These are phyloP conservation scores for Scheffersomyces ergatensis DNA, from an alignment of 805 yeast species.

Conservation along the genomic window DNA sequence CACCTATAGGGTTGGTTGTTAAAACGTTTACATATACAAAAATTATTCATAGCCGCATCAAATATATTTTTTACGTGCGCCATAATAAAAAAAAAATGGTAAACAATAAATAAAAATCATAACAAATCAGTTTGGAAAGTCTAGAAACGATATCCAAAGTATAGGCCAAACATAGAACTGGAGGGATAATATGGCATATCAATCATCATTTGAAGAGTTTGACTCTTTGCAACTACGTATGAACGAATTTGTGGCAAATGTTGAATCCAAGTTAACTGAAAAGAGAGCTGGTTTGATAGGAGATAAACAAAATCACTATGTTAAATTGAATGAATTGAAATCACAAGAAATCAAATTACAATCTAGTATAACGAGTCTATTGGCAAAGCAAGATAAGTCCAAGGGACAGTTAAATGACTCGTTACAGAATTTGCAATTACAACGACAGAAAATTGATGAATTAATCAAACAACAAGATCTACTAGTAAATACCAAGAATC, in stretches of 20 bases:
- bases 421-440: slow-evolving; percentile 22
- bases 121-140: no score
- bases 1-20: no score
- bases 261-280: slow-evolving; percentile 15
- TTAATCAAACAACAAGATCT: slow-evolving; percentile 32
- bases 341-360: slow-evolving; percentile 28
- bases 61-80: no score
- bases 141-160: no score
- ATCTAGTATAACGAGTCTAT: slow-evolving; percentile 26
- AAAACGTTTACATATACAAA: no score
- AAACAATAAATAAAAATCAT: no score
- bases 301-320: slow-evolving; percentile 32
- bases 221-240: slow-evolving; percentile 34
- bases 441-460: slow-evolving; percentile 32
- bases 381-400: slow-evolving; percentile 24
- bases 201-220: slow-evolving; percentile 23
- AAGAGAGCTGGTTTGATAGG: slow-evolving; percentile 30
- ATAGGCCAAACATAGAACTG: no score
- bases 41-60: no score
- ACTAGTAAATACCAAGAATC: slow-evolving; percentile 24
- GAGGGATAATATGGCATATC: not conserved
- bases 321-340: slow-evolving; percentile 27
- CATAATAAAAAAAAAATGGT: no score
- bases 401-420: slow-evolving; percentile 23
- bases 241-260: slow-evolving; percentile 36